Base-by-base conservation (phyloP, 495 filamentous ascomycete species). In the Evernia prunastri region DNA sequence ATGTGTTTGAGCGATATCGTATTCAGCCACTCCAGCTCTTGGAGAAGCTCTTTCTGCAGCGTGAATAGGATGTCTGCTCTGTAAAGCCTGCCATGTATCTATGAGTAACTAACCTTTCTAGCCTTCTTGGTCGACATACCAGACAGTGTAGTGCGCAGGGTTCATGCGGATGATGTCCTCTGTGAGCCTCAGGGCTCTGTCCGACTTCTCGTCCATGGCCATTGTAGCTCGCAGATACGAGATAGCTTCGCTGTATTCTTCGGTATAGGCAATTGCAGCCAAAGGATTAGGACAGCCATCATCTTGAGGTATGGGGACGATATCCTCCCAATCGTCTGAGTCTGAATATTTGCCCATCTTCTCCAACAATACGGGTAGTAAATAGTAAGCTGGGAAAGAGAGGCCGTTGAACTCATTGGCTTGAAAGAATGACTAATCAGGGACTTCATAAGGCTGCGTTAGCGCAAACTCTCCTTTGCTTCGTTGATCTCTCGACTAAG, bases 101-200 rank as follows among this genome's bases (percentile, higher is more conserved):
- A 69, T 62, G 8, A 67, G 40, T 58, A 56, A 58, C 17, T 25
- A 29, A 43, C 23, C 54, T 25, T 31, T 17, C 20, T 49, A n/a
- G 17, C 49, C 18, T 37, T 25, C 33, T 27, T n/a, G 18, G 36
- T 35, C 15, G 12, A 71, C 74, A 67, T 73, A 87, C 94, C 94
- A 98, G 61, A 97, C 91, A 9, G 95, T 98, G 77, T 98, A 98
- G 74, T 97, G 95, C 13, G 93, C 91, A 10, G 94, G 90, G 74
- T 98, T 98, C 83, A 96, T 84, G 23, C 78, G 75, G 71, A 97
- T 97, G 63, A 97, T 86, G 71, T 92, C 84, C 67, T 90, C 86
- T 3, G 94, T 97, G 56, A 98, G 84, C n/a, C 79, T 78, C 31
- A 98, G 77, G 37, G 86, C 90, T 49, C 94, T 82, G 42, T 87